These are phyloP conservation scores for Kingdonia uniflora DNA, from an alignment of 164 flowering plant species.

Conservation along the genomic window DNA sequence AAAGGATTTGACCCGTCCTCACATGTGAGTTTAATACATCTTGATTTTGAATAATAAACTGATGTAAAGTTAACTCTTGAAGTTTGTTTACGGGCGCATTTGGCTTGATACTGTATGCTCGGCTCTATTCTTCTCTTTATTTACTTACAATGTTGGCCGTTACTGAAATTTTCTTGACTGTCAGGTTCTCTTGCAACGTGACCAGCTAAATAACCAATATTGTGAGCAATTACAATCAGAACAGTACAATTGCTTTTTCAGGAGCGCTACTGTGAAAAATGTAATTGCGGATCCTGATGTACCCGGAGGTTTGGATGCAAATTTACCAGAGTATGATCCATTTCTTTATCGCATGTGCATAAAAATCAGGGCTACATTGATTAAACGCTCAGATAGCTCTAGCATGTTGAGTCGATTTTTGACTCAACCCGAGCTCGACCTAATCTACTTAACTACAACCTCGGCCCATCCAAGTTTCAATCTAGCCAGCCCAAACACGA, in stretches of 20 bases:
- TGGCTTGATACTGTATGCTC: no score
- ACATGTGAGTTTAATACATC: slow-evolving; percentile 47
- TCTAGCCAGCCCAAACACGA: no score
- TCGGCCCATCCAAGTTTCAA: no score
- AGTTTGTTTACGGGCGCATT: neutral
- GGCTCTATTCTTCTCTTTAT: neutral
- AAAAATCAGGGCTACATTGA: neutral
- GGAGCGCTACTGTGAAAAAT: slow-evolving; percentile 41
- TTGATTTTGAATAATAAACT: neutral
- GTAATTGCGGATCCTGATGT: slow-evolving; percentile 81
- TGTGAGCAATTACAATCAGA: slow-evolving; percentile 34
- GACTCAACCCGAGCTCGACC: neutral
- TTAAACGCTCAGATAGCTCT: neutral
- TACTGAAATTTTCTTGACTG: slow-evolving; percentile 2
- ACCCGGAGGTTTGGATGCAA: slow-evolving; percentile 54
- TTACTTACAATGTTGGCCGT: neutral
- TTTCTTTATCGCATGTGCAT: neutral
- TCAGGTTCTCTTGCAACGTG: slow-evolving; percentile 44
- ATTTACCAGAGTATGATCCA: slow-evolving; percentile 67
- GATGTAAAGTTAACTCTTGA: neutral
- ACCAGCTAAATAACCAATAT: slow-evolving; percentile 68
- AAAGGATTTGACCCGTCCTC: slow-evolving; percentile 63
- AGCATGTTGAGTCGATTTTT: neutral
- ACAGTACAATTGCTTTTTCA: slow-evolving; percentile 35
- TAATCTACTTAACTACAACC: no score